phyloP scores from a whole-genome alignment of 768 basidiomycete species.

The Hirschioporus abietinus region DNA sequence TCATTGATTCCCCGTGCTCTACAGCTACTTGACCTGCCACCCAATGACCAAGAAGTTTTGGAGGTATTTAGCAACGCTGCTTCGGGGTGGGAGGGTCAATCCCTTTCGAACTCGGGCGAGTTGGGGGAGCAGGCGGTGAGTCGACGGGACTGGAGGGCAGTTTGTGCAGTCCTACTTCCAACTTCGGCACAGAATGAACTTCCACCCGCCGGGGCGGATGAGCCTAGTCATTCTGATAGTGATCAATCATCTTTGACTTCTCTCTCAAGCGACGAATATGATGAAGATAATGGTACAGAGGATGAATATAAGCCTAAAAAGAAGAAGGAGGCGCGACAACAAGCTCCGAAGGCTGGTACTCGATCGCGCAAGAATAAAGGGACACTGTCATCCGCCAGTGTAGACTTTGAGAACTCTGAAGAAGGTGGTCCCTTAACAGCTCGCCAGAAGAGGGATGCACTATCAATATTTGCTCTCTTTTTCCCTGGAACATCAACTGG shows the following conservation, averaged over 20 bases:
- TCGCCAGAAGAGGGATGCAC: constrained; percentile 48
- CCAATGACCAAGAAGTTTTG: constrained; percentile 65
- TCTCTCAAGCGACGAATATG: constrained; percentile 21
- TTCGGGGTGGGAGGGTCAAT: constrained; percentile 53
- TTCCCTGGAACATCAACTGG: constrained; percentile 38
- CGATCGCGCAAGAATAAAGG: constrained; percentile 20
- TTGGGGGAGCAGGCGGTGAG: constrained; percentile 32
- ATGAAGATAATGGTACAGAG: constrained; percentile 15
- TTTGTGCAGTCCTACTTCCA: constrained; percentile 65
- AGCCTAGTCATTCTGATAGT: constrained; percentile 2
- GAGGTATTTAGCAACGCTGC: constrained; percentile 72
- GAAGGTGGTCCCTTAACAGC: constrained; percentile 23
- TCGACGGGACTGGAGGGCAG: constrained; percentile 71
- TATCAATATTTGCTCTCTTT: constrained; percentile 65
- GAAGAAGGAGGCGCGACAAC: background rate
- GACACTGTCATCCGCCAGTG: background rate
- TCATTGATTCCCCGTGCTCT: constrained; percentile 58
- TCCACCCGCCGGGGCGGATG: constrained; percentile 26
- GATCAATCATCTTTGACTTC: background rate
- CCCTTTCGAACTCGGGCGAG: constrained; percentile 12
- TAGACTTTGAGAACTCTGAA: background rate
- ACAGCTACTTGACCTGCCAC: constrained; percentile 50
- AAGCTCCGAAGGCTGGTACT: constrained; percentile 26
- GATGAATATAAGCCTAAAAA: constrained; percentile 11
- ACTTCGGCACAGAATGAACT: background rate